These are phyloP conservation scores for Thymus mandschuricus DNA, from an alignment of 257 asterid genomes.

Conservation along the genomic window DNA sequence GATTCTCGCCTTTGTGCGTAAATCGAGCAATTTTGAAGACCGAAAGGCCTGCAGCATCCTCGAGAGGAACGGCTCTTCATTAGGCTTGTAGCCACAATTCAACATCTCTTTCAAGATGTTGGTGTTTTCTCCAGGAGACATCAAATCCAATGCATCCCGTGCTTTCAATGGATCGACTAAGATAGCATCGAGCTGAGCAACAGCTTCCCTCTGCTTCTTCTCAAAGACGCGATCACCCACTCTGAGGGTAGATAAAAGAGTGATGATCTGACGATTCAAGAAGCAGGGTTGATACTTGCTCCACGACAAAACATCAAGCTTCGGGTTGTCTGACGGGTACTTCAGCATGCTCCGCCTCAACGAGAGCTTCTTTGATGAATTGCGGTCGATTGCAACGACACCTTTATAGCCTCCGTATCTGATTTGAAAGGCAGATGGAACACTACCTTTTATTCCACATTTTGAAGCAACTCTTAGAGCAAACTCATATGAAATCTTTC, in stretches of 20 bases:
- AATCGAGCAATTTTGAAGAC: constrained; percentile 68
- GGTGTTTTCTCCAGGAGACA: constrained; percentile 85
- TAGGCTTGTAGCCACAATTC: constrained; percentile 84
- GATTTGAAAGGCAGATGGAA: constrained; percentile 88
- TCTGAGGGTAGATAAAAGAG: constrained; percentile 86
- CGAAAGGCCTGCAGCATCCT: constrained; percentile 90
- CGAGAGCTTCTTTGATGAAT: constrained; percentile 57
- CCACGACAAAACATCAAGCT: constrained; percentile 76
- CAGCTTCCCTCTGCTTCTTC: constrained; percentile 71
- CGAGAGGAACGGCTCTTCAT: constrained; percentile 79
- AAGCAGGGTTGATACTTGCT: constrained; percentile 88
- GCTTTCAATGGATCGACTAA: constrained; percentile 72
- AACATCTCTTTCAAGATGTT: constrained; percentile 77
- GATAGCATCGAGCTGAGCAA: constrained; percentile 67
- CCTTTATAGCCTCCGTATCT: constrained; percentile 93
- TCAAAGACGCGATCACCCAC: constrained; percentile 58
- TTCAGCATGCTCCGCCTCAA: constrained; percentile 81
- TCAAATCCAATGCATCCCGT: constrained; percentile 72
- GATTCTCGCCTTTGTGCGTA: constrained; percentile 63
- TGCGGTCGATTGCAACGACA: constrained; percentile 80
- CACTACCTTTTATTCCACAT: constrained; percentile 54
- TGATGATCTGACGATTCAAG: constrained; percentile 77
- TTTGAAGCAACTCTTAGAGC: constrained; percentile 66
- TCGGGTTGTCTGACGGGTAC: constrained; percentile 61
- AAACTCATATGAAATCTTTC: constrained; percentile 75